A percentile compares a stretch with the other conserved stretches of the same genome.
phyloP scores from a whole-genome alignment of 257 asterid genomes.

The Euphrasia confusa region DNA sequence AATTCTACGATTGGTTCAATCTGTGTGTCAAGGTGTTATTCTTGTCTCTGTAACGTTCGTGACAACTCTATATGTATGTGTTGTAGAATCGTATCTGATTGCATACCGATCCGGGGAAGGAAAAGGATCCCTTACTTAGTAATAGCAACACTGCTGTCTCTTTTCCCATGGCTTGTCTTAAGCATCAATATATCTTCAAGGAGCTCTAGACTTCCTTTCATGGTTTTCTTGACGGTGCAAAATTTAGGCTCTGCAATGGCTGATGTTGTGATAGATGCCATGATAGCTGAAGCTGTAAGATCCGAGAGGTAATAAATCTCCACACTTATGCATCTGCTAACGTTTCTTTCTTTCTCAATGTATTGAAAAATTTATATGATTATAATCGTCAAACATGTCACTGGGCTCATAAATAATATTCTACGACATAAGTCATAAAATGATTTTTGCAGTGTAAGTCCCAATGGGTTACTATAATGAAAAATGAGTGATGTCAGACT shows the following conservation, averaged over 20 bases:
- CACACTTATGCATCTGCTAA: not conserved
- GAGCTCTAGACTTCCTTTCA: slow-evolving; percentile 54
- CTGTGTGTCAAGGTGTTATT: too few species aligned
- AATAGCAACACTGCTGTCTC: slow-evolving; percentile 70
- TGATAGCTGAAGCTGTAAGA: slow-evolving; percentile 97
- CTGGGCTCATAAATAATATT: slow-evolving; percentile 1
- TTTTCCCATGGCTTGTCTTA: slow-evolving; percentile 78
- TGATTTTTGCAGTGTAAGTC: slow-evolving; percentile 12
- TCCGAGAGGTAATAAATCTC: slow-evolving; percentile 69
- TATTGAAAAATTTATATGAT: slow-evolving; percentile 9
- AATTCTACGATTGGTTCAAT: not conserved
- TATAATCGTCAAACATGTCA: slow-evolving; percentile 4
- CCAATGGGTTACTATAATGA: not conserved
- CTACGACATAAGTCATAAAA: not conserved
- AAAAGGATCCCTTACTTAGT: slow-evolving; percentile 82
- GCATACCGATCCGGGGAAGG: slow-evolving; percentile 84
- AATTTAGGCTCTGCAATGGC: slow-evolving; percentile 98
- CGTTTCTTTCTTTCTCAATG: slow-evolving; percentile 7
- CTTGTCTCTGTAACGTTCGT: slow-evolving; percentile 7
- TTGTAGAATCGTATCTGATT: slow-evolving; percentile 84
- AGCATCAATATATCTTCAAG: slow-evolving; percentile 52
- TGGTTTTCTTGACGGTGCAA: slow-evolving; percentile 82
- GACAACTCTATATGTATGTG: not conserved
- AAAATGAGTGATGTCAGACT: too few species aligned
- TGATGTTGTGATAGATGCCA: slow-evolving; percentile 95